Evolutionary conservation across 2,329 filamentous ascomycete species (phyloP), one percentile per base, ranked within the genome.

Genomic region (Stromatinia cepivora): DNA sequence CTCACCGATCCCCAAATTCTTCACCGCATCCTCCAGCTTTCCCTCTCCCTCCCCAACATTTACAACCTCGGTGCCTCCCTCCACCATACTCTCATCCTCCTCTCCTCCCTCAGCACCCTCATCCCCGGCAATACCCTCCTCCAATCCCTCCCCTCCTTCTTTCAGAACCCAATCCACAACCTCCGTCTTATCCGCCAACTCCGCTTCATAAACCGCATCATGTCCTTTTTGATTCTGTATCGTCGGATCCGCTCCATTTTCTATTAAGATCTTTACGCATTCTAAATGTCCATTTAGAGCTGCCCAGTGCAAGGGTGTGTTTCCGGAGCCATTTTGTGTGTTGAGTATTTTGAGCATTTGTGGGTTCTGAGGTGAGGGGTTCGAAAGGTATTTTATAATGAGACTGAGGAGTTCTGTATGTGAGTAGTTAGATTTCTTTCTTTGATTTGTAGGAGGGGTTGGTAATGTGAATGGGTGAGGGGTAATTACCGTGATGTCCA

Each of bases 271-370:
- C 82, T 94, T 92, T 9, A 97, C 92, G 4, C 89, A 87, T 8
- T 90, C 87, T 4, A 98, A 82, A 76, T 97, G 94, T 1, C 94
- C 94, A 67, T 96, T 95, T 68, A 97, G 82, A 0, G 93, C 92
- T 0, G 94, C 94, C 94, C 94, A 98, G 81, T 99, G 95, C 70
- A 99, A 83, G 0, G 93, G 87, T 0, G 94, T 97, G 82, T 97
- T 98, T 57, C 93, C 94, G 58, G 91, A 90, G 71, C 88, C 83
- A 77, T 99, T 99, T 71, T 86, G 84, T 3, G 85, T 82, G 75
- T 93, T 90, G 34, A 93, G 79, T 73, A 90, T 88, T 0, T 84
- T 67, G n/a, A 78, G 72, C 73, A 77, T 75, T 1, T 72, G 69
- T 4, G 72, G 71, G 25, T 72, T 77, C 61, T 78, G 76, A 6